Percentiles rank a stretch among this genome's conserved stretches.
Conservation (phyloP, 495 filamentous ascomycete genomes). For the Trichoderma gamsii region DNA sequence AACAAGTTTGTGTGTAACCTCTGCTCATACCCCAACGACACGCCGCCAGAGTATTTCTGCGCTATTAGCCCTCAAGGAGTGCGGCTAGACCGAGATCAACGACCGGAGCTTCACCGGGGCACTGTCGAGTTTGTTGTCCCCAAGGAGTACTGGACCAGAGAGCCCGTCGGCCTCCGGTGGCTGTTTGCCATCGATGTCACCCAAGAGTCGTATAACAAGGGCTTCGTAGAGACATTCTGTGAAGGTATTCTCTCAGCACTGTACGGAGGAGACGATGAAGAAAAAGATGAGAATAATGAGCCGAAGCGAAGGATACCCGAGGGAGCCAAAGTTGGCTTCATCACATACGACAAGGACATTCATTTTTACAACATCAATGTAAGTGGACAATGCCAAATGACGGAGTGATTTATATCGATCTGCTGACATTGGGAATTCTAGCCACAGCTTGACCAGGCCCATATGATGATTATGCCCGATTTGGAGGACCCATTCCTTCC, state of each 20-base stretch:
- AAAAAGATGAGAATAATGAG: constrained; percentile 50
- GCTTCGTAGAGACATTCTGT: constrained; percentile 86
- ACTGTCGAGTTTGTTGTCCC: constrained; percentile 95
- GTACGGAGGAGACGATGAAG: constrained; percentile 58
- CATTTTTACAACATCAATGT: constrained; percentile 95
- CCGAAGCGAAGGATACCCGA: constrained; percentile 60
- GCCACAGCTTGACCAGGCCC: constrained; percentile 75
- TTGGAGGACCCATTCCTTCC: constrained; percentile 96
- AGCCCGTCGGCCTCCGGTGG: constrained; percentile 80
- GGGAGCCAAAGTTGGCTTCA: constrained; percentile 86
- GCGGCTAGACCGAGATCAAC: constrained; percentile 79
- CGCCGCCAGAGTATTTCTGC: constrained; percentile 84
- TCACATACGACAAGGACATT: constrained; percentile 91
- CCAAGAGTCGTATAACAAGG: constrained; percentile 80
- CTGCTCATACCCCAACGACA: constrained; percentile 96
- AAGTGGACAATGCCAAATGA: constrained; percentile 28
- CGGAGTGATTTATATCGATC: neutral
- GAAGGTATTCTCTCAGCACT: constrained; percentile 79
- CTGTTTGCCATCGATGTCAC: constrained; percentile 91
- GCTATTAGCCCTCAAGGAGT: constrained; percentile 82
- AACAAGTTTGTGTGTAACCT: constrained; percentile 98
- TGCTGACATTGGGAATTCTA: constrained; percentile 26
- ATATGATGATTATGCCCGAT: constrained; percentile 99
- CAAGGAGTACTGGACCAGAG: constrained; percentile 97
- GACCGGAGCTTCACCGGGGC: constrained; percentile 83